phyloP scores from a whole-genome alignment of 345 rosid genomes.

The Aegle marmelos region DNA sequence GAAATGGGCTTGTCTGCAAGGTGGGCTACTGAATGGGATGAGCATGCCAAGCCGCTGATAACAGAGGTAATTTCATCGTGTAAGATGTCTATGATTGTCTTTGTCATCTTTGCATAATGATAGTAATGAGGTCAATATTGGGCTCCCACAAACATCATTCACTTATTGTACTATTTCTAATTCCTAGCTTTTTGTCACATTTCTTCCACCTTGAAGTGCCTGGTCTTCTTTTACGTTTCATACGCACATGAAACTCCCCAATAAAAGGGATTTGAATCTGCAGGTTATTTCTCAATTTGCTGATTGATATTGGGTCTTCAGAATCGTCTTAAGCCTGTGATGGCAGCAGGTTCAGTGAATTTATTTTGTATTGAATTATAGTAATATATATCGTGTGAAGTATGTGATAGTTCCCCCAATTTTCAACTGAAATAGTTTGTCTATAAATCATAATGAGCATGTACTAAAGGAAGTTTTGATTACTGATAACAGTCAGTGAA shows the following conservation, averaged over 20 bases:
- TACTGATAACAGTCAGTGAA: neutral
- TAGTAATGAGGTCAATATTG: neutral
- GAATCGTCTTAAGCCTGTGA: neutral
- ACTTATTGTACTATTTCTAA: neutral
- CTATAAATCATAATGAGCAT: neutral
- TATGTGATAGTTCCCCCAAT: neutral
- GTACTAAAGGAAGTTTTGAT: neutral
- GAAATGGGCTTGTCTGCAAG: slow-evolving; percentile 68
- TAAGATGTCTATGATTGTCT: neutral
- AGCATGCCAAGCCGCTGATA: slow-evolving; percentile 74
- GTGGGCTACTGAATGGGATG: slow-evolving; percentile 94
- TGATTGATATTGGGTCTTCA: neutral
- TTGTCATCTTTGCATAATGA: neutral
- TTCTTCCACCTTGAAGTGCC: neutral
- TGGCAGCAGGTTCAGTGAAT: neutral
- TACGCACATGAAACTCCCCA: neutral
- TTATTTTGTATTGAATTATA: neutral
- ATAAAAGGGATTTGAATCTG: slow-evolving; percentile 1
- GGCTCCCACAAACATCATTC: neutral
- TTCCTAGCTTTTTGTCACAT: neutral
- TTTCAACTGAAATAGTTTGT: neutral
- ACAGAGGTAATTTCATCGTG: slow-evolving; percentile 35
- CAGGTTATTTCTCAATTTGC: slow-evolving; percentile 25
- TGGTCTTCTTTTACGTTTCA: neutral
- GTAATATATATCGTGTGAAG: neutral